Conservation (phyloP, 768 basidiomycete species). For the Paxillus ammoniavirescens region DNA sequence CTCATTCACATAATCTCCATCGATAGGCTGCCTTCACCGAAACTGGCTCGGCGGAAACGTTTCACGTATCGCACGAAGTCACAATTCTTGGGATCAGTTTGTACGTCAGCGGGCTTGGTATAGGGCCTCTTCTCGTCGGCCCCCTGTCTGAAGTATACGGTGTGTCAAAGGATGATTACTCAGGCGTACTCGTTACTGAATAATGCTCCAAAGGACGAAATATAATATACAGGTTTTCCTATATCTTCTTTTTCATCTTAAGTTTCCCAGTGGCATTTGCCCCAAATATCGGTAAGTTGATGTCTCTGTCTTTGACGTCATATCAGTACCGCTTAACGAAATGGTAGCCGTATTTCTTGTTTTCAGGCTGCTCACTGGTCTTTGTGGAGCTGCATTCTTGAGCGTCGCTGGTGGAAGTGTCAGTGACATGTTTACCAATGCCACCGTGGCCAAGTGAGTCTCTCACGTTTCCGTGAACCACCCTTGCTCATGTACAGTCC, state of each 20-base stretch:
- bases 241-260: conserved; percentile 56
- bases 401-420: conserved; percentile 63
- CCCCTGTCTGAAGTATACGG: conserved; percentile 42
- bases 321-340: not conserved
- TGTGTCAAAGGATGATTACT: not conserved
- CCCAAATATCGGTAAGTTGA: conserved; percentile 50
- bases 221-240: conserved; percentile 61
- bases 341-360: conserved; percentile 55
- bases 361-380: conserved; percentile 57
- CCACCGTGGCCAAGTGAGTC: conserved; percentile 58
- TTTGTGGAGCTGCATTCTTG: conserved; percentile 56
- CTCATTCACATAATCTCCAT: not conserved
- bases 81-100: conserved; percentile 47
- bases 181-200: not conserved
- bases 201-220: conserved; percentile 49
- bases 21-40: conserved; percentile 63
- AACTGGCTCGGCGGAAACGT: conserved; percentile 46
- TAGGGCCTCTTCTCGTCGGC: conserved; percentile 36
- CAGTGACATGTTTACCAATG: conserved; percentile 54
- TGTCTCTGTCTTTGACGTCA: not conserved
- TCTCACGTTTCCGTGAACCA: not conserved
- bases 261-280: conserved; percentile 76
- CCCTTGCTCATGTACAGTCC: conserved; percentile 35
- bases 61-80: conserved; percentile 55
- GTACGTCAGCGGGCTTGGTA: conserved; percentile 40